Evolutionary conservation across 2,329 filamentous ascomycete genomes (phyloP), one percentile per base, ranked within the genome.

Genomic region (Dothistroma pini): DNA sequence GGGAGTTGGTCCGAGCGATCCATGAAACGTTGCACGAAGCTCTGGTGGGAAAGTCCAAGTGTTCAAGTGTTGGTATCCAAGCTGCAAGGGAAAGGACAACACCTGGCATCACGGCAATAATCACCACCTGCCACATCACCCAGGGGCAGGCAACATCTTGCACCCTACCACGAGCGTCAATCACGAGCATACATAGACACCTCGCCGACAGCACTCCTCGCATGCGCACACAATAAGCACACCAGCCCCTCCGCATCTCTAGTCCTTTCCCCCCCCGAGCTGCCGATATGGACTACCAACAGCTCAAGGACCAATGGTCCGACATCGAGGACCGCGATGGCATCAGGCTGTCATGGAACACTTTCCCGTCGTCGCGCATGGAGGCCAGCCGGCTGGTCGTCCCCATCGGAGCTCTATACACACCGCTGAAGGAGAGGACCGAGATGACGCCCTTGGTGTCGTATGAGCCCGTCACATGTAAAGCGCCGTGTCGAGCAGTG

Each of bases 281-380:
- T 44, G 52, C 59, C 72, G 81, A 65, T 65, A 96, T 96, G 92
- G 93, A 96, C 76, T 96, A 91, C 83, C 93, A 97, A 77, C 84
- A 87, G 69, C 81, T 96, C 69, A 97, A 97, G 80, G 93, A 97
- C 79, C 89, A 93, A 80, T 97, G 93, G 93, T 91, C 89, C 73
- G 92, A 97, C 76, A 88, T 96, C 61, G 95, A 99, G 81, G 95
- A 99, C 74, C 88, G 91, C 70, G 95, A 99, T 86, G 95, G 95
- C 63, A 86, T 97, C 73, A 88, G 95, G 66, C 84, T 99, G 68
- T 97, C 93, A 79, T 99, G 95, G 95, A 99, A 99, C 76, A 96
- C 96, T 63, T 96, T 99, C 74, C 95, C 95, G 54, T 97, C 93
- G 81, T 93, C 93, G 73, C 91, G 95, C 76, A 97, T 99, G 92